Conservation (phyloP, 1,284 basidiomycete genomes). For the Melanopsichium pennsylvanicum region DNA sequence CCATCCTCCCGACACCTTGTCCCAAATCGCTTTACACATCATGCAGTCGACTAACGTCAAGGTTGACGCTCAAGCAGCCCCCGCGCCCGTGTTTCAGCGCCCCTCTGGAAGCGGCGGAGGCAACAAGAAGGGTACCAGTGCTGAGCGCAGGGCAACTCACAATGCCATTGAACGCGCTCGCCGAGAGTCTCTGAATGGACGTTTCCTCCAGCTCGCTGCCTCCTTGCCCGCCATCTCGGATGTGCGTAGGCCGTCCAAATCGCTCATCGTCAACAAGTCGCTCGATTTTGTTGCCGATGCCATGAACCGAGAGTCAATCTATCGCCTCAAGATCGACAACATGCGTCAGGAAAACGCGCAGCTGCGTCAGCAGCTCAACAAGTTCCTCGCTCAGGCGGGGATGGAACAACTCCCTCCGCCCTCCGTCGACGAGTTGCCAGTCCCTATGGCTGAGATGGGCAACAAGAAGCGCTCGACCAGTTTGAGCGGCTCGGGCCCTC, state of each 20-base stretch:
- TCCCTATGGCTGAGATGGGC: constrained; percentile 40
- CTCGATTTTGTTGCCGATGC: constrained; percentile 57
- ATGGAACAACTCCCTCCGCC: constrained; percentile 35
- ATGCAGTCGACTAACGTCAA: constrained; percentile 30
- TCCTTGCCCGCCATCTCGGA: constrained; percentile 52
- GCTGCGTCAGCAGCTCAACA: constrained; percentile 54
- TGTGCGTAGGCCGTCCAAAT: constrained; percentile 57
- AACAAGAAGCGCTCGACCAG: constrained; percentile 34
- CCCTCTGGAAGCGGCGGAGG: constrained; percentile 52
- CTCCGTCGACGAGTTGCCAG: constrained; percentile 33
- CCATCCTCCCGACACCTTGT: background rate
- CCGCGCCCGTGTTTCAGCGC: constrained; percentile 18
- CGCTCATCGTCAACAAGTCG: constrained; percentile 59
- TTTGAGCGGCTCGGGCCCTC: background rate
- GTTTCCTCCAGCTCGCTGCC: constrained; percentile 56
- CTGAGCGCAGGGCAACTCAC: constrained; percentile 57
- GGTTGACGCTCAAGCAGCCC: constrained; percentile 11
- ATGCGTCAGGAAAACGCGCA: constrained; percentile 44
- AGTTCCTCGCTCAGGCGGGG: constrained; percentile 42
- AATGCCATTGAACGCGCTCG: constrained; percentile 60
- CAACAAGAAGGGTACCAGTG: constrained; percentile 57
- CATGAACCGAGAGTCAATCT: constrained; percentile 48
- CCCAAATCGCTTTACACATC: background rate
- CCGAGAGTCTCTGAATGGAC: constrained; percentile 55
- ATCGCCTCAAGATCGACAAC: constrained; percentile 51